Evolutionary conservation across 1,284 basidiomycete species (phyloP).

Genomic region (Sphagnurus paluster): DNA sequence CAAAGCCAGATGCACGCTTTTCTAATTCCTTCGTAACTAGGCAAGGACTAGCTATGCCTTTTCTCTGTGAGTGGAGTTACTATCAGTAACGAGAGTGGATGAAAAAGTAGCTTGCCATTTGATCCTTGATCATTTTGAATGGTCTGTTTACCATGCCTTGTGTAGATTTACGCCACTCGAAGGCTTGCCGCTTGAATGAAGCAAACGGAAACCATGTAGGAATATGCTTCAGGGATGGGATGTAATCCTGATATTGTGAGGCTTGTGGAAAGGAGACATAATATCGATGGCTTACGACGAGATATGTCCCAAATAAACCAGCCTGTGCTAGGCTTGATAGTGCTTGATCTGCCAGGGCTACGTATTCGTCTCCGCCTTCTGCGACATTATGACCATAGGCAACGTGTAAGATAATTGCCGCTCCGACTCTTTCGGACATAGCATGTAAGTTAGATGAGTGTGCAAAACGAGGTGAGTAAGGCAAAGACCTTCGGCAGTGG

Average conservation of each 20-base stretch:
- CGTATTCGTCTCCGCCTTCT: slow-evolving; percentile 41
- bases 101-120: slow-evolving; percentile 25
- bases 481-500: slow-evolving; percentile 37
- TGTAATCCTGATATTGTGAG: slow-evolving; percentile 30
- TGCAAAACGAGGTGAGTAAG: background rate
- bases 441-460: background rate
- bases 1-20: slow-evolving; percentile 23
- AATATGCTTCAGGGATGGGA: slow-evolving; percentile 36
- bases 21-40: slow-evolving; percentile 39
- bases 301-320: slow-evolving; percentile 41
- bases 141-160: slow-evolving; percentile 41
- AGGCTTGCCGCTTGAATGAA: slow-evolving; percentile 39
- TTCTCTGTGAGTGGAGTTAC: slow-evolving; percentile 15
- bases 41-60: slow-evolving; percentile 32
- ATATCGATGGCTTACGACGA: slow-evolving; percentile 34
- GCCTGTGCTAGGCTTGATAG: slow-evolving; percentile 34
- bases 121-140: slow-evolving; percentile 37
- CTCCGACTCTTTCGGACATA: slow-evolving; percentile 30
- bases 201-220: slow-evolving; percentile 40
- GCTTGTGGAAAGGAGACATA: background rate
- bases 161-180: slow-evolving; percentile 35
- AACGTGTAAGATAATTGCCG: slow-evolving; percentile 40
- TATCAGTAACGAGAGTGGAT: background rate
- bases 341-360: slow-evolving; percentile 42
- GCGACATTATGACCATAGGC: slow-evolving; percentile 38